phyloP scores from a whole-genome alignment of 495 filamentous ascomycete species.

The Talaromyces borbonicus region DNA sequence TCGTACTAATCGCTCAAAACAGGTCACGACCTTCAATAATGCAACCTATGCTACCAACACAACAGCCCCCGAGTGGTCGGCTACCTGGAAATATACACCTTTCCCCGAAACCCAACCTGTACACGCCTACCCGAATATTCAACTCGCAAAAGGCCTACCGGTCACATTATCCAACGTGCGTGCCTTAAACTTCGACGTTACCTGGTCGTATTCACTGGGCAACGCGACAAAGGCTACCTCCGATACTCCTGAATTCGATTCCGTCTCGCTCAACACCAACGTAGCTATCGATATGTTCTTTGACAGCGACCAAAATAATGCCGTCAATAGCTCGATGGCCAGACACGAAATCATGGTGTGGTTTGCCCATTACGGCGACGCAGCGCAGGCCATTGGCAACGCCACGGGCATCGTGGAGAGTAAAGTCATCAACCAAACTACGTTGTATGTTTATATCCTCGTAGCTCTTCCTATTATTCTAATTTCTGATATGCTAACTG shows the following conservation, averaged over 20 bases:
- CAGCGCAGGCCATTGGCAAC: conserved; percentile 20
- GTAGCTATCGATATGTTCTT: conserved; percentile 40
- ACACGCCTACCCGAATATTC: conserved; percentile 31
- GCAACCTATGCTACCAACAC: conserved; percentile 20
- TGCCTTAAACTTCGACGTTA: conserved; percentile 18
- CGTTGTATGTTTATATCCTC: conserved; percentile 21
- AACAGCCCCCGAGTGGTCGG: conserved; percentile 25
- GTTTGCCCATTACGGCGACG: conserved; percentile 23
- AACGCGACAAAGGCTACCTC: conserved; percentile 13
- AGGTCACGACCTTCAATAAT: conserved; percentile 28
- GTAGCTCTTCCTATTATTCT: background rate
- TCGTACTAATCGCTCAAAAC: conserved; percentile 4
- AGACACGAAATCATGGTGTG: conserved; percentile 38
- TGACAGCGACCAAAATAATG: conserved; percentile 18
- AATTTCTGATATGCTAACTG: background rate
- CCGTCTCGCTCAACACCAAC: conserved; percentile 22
- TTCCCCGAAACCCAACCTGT: conserved; percentile 18
- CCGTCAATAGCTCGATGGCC: conserved; percentile 20
- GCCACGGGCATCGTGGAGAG: conserved; percentile 4
- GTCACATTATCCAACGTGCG: conserved; percentile 13
- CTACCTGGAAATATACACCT: conserved; percentile 26
- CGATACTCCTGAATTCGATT: conserved; percentile 8
- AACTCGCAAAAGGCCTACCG: conserved; percentile 18
- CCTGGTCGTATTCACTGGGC: conserved; percentile 30
- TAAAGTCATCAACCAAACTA: conserved; percentile 17